Conservation (phyloP, 2,329 filamentous ascomycete species). For the Aspergillus floridensis region DNA sequence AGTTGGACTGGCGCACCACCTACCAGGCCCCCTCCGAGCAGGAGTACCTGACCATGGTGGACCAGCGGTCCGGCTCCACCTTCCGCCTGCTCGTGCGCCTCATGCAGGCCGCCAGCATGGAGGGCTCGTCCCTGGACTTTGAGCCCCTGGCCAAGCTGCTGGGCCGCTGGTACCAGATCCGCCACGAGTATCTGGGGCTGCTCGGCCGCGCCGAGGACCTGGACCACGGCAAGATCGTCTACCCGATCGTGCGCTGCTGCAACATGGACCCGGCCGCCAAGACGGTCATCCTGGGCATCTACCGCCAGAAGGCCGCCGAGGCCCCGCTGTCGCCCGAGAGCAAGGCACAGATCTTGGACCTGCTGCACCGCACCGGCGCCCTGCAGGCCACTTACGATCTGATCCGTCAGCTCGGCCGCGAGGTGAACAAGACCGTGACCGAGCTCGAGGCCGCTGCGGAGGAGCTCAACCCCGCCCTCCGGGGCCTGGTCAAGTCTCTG, state of each 20-base stretch:
- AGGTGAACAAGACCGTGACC: conserved; percentile 7
- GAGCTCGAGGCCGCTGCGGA: conserved; percentile 9
- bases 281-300: conserved; percentile 14
- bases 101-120: conserved; percentile 15
- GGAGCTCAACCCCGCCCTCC: conserved; percentile 10
- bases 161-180: conserved; percentile 26
- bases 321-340: conserved; percentile 6
- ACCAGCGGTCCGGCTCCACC: conserved; percentile 23
- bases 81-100: conserved; percentile 23
- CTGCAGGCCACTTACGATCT: conserved; percentile 12
- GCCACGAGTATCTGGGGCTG: conserved; percentile 26
- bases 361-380: conserved; percentile 11
- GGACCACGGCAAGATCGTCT: conserved; percentile 41
- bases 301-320: conserved; percentile 12
- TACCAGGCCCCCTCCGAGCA: conserved; percentile 20
- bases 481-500: conserved; percentile 10
- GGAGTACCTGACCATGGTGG: conserved; percentile 28
- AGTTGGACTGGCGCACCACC: conserved; percentile 20
- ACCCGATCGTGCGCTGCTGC: conserved; percentile 30
- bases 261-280: conserved; percentile 2
- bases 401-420: conserved; percentile 9
- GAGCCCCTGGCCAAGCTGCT: conserved; percentile 15
- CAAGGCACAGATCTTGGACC: conserved; percentile 13
- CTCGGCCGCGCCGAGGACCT: conserved; percentile 35
- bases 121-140: conserved; percentile 13